A percentile compares a stretch with the other conserved stretches of the same genome.
phyloP scores from a whole-genome alignment of 208 protist genomes.

The Trypanosoma brucei region DNA sequence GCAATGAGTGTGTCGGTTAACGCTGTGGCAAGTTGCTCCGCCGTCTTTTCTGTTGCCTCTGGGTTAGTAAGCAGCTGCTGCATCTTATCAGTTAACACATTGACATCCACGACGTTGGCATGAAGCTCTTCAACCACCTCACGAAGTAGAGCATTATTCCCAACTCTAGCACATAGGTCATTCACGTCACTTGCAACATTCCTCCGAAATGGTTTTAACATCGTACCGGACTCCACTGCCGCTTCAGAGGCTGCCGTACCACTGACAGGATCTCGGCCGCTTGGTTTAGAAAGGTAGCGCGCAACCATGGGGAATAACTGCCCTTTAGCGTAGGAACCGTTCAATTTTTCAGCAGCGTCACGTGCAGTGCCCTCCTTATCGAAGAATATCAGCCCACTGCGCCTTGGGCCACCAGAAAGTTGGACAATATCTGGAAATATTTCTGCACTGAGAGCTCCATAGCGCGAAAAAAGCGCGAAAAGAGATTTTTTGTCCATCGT shows the following conservation, averaged over 20 bases:
- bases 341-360: slow-evolving; percentile 63
- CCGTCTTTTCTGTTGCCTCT: slow-evolving; percentile 36
- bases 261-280: too few relatives aligned
- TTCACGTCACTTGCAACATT: not conserved
- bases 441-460: slow-evolving; percentile 54
- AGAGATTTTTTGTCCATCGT: slow-evolving; percentile 39
- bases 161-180: not conserved
- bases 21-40: slow-evolving; percentile 29
- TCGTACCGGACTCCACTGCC: not conserved
- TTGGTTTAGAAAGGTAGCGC: slow-evolving; percentile 31
- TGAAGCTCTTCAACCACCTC: slow-evolving; percentile 24
- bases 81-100: slow-evolving; percentile 39
- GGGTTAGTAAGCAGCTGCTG: slow-evolving; percentile 28
- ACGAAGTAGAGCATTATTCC: slow-evolving; percentile 11
- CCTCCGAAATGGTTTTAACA: not conserved
- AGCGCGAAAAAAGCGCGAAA: slow-evolving; percentile 67
- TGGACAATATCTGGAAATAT: slow-evolving; percentile 39
- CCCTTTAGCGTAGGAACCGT: slow-evolving; percentile 52
- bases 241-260: too few relatives aligned
- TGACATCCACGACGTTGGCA: slow-evolving; percentile 18
- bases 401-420: slow-evolving; percentile 36
- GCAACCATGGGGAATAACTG: slow-evolving; percentile 48
- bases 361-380: slow-evolving; percentile 40
- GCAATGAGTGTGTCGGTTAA: slow-evolving; percentile 31
- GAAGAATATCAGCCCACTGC: slow-evolving; percentile 71